A percentile compares a stretch with the other conserved stretches of the same genome.
Conservation (phyloP, 2,329 filamentous ascomycete genomes). For the Anthostomella pinea region DNA sequence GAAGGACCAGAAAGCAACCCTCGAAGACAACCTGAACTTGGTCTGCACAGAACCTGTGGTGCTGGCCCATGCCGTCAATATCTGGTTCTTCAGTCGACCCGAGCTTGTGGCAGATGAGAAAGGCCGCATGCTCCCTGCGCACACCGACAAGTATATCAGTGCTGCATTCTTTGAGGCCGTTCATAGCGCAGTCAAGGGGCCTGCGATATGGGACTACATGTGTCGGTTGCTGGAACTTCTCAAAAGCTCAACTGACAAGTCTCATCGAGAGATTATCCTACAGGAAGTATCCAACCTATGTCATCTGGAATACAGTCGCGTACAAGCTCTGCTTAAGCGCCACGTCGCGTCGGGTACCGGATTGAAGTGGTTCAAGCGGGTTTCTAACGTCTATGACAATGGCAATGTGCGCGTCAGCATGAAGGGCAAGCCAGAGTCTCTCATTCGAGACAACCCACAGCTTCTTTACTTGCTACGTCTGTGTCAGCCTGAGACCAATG, state of each 20-base stretch:
- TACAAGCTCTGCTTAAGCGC: constrained; percentile 39
- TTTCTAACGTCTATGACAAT: constrained; percentile 35
- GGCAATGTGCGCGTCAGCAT: constrained; percentile 37
- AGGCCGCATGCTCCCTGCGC: constrained; percentile 35
- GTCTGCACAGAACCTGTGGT: constrained; percentile 32
- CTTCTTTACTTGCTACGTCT: constrained; percentile 44
- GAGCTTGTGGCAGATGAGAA: constrained; percentile 45
- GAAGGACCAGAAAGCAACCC: constrained; percentile 31
- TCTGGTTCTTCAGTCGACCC: constrained; percentile 37
- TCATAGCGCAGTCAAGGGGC: constrained; percentile 33
- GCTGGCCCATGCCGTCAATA: constrained; percentile 34
- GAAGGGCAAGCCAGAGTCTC: constrained; percentile 39
- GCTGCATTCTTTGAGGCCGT: constrained; percentile 41
- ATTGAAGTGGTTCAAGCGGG: constrained; percentile 41
- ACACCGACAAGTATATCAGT: constrained; percentile 43
- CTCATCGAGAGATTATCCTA: constrained; percentile 33
- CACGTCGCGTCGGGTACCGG: constrained; percentile 35
- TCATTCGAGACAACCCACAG: constrained; percentile 38
- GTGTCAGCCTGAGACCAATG: constrained; percentile 37
- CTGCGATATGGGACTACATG: constrained; percentile 42
- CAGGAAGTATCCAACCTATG: constrained; percentile 46
- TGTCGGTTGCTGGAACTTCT: constrained; percentile 35
- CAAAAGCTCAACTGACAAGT: constrained; percentile 25
- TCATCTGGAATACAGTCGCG: constrained; percentile 41
- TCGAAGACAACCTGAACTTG: constrained; percentile 36